Evolutionary conservation across 2,329 filamentous ascomycete genomes (phyloP).

Genomic region (Sphaceloma murrayae): DNA sequence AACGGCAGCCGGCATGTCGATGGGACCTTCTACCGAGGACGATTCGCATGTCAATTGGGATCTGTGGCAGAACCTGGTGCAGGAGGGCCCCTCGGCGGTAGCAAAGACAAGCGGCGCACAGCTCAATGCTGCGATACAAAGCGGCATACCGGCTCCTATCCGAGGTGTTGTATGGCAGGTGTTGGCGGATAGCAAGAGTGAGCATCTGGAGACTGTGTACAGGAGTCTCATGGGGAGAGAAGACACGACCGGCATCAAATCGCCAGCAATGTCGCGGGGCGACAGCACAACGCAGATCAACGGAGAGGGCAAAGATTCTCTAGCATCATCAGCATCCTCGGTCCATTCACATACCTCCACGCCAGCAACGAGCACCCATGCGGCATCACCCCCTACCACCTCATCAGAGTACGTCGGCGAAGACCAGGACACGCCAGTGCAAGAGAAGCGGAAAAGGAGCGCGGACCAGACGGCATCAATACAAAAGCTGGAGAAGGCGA

Average conservation of each 20-base stretch:
- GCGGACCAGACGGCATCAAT: conserved; percentile 67
- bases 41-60: conserved; percentile 87
- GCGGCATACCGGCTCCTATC: conserved; percentile 87
- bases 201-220: conserved; percentile 81
- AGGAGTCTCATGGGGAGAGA: conserved; percentile 68
- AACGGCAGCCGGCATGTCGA: conserved; percentile 71
- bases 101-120: conserved; percentile 81
- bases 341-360: conserved; percentile 68
- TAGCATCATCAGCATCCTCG: conserved; percentile 73
- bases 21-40: conserved; percentile 60
- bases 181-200: conserved; percentile 86
- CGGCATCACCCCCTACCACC: conserved; percentile 25
- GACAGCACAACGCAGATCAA: conserved; percentile 34
- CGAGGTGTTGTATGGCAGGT: conserved; percentile 99
- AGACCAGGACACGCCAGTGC: conserved; percentile 11
- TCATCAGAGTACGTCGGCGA: conserved; percentile 53
- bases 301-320: conserved; percentile 56
- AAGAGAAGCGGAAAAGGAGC: conserved; percentile 65
- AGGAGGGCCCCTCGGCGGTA: conserved; percentile 83
- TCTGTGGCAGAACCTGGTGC: conserved; percentile 91
- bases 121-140: conserved; percentile 80
- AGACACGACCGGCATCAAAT: conserved; percentile 60
- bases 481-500: conserved; percentile 79
- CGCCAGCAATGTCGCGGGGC: conserved; percentile 17
- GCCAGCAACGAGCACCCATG: conserved; percentile 41